A percentile compares a stretch with the other conserved stretches of the same genome.
Evolutionary conservation across 805 yeast genomes (phyloP).

Genomic region (Hanseniaspora hatyaiensis): DNA sequence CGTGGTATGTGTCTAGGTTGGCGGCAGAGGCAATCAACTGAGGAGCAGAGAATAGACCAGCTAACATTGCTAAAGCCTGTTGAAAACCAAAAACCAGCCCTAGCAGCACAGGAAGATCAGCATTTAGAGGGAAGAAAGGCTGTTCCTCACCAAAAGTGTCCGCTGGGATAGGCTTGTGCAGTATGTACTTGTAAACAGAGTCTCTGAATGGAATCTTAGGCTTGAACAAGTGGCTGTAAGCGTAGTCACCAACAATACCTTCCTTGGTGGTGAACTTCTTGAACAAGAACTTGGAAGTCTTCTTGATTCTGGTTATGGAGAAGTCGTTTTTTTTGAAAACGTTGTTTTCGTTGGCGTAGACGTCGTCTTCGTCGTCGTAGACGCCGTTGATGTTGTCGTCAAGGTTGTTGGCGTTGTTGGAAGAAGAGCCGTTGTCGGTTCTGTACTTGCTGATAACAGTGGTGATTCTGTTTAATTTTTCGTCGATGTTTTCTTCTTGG

Average conservation of each 20-base stretch:
- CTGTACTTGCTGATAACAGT: conserved; percentile 13
- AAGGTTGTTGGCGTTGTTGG: neutral
- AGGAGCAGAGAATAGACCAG: conserved; percentile 82
- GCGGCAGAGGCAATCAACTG: conserved; percentile 57
- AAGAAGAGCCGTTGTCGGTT: conserved; percentile 1
- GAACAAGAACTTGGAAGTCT: conserved; percentile 17
- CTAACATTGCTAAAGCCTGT: conserved; percentile 82
- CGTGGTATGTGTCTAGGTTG: conserved; percentile 37
- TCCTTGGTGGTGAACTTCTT: conserved; percentile 57
- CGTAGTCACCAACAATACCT: conserved; percentile 79
- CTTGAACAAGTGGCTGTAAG: conserved; percentile 65
- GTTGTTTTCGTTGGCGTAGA: conserved; percentile 6
- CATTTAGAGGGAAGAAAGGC: conserved; percentile 73
- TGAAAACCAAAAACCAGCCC: conserved; percentile 75
- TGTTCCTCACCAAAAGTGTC: conserved; percentile 29
- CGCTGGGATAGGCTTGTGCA: conserved; percentile 32
- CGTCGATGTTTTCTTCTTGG: conserved; percentile 1
- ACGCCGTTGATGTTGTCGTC: conserved; percentile 5
- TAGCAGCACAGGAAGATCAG: conserved; percentile 68
- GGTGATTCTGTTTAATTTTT: conserved; percentile 10
- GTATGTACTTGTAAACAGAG: conserved; percentile 18
- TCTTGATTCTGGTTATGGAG: conserved; percentile 7
- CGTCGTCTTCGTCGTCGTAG: neutral
- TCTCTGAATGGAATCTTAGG: conserved; percentile 62
- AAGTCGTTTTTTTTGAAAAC: conserved; percentile 14